Evolutionary conservation across 164 flowering plant species (phyloP).

Genomic region (Paratinospora sagittata): DNA sequence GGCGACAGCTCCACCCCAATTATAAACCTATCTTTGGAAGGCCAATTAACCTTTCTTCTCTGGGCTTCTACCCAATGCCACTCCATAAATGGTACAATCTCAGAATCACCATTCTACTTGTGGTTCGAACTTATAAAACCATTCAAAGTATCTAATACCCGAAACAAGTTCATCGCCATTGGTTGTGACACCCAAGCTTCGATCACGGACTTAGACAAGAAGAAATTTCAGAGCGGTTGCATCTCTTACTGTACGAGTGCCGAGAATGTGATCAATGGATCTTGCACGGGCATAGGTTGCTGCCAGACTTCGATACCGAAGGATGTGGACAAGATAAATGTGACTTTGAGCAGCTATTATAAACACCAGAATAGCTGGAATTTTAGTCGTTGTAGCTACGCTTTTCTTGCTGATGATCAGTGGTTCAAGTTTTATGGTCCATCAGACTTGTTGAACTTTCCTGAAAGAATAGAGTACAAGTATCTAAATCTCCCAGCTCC

Average conservation of each 20-base stretch:
- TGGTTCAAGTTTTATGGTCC: background rate
- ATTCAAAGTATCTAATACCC: conserved; percentile 2
- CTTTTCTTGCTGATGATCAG: background rate
- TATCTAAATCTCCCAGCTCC: background rate
- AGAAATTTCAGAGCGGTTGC: conserved; percentile 9
- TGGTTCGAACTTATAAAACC: background rate
- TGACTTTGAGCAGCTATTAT: background rate
- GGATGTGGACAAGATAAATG: background rate
- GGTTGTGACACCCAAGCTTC: conserved; percentile 8
- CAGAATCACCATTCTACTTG: background rate
- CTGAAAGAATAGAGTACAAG: background rate
- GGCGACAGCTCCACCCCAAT: background rate
- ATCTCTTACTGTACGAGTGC: background rate
- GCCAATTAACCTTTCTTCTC: background rate
- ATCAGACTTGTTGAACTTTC: background rate
- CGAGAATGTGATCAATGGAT: background rate
- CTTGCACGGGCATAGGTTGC: conserved; percentile 14
- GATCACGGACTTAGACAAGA: background rate
- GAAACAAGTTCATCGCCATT: conserved; percentile 12
- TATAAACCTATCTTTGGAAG: background rate
- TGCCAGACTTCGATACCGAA: conserved; percentile 12
- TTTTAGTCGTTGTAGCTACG: conserved; percentile 6
- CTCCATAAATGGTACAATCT: background rate
- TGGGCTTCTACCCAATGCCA: background rate
- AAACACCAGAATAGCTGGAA: background rate